A percentile compares a stretch with the other conserved stretches of the same genome.
phyloP scores from a whole-genome alignment of 495 filamentous ascomycete species.

The Evansstolkia leycettana region DNA sequence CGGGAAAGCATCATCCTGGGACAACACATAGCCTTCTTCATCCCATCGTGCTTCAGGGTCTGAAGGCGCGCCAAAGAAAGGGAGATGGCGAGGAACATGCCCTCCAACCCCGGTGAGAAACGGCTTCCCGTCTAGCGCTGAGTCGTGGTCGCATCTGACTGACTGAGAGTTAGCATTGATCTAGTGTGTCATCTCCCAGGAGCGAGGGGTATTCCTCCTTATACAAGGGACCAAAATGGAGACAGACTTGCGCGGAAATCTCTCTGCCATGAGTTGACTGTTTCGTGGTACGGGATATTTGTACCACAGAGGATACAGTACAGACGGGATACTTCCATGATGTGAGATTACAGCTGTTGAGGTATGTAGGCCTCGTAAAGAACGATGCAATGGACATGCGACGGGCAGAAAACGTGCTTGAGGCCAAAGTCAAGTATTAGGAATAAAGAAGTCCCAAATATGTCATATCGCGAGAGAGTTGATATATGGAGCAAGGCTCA shows the following conservation, averaged over 20 bases:
- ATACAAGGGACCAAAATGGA: not conserved
- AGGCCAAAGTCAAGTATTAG: too few species aligned
- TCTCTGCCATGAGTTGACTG: not conserved
- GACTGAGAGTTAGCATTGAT: constrained; percentile 2
- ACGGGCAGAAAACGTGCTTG: too few species aligned
- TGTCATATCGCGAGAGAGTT: too few species aligned
- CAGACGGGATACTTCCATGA: not conserved
- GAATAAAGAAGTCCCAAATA: too few species aligned
- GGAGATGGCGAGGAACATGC: not conserved
- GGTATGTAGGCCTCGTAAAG: too few species aligned
- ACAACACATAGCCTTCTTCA: not conserved
- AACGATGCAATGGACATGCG: too few species aligned
- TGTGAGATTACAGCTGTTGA: not conserved
- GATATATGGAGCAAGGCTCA: not conserved
- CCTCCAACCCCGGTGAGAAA: constrained; percentile 2
- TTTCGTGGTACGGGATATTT: not conserved
- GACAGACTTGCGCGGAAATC: constrained; percentile 1
- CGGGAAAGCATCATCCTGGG: constrained; percentile 1
- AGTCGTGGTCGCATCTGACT: constrained; percentile 4
- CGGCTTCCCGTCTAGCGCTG: constrained; percentile 1
- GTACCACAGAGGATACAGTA: constrained; percentile 1
- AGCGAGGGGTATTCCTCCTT: too few species aligned
- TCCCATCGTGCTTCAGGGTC: not conserved
- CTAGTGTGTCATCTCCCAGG: too few species aligned
- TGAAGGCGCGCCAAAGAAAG: not conserved